These are phyloP conservation scores for Tuber magnatum DNA, from an alignment of 495 filamentous ascomycete species.

Conservation along the genomic window DNA sequence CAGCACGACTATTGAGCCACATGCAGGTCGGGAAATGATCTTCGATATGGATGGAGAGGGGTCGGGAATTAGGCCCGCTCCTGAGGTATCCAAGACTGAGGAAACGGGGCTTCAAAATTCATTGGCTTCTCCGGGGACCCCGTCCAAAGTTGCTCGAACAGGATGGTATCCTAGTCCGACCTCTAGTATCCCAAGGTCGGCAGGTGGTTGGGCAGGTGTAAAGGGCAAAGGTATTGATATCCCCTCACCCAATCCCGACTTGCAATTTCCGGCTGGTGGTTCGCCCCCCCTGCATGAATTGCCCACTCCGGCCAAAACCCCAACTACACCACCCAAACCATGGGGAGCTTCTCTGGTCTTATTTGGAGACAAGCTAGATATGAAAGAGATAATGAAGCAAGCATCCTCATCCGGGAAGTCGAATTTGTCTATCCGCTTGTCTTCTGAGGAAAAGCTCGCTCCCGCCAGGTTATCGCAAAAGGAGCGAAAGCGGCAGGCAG, in stretches of 20 bases:
- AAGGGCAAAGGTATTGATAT: constrained; percentile 42
- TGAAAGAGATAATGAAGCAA: constrained; percentile 80
- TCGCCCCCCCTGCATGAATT: neutral
- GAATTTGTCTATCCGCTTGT: constrained; percentile 64
- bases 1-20: constrained; percentile 58
- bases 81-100: neutral
- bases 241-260: constrained; percentile 5
- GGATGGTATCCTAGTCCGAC: constrained; percentile 6
- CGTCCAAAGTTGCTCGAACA: constrained; percentile 36
- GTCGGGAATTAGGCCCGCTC: neutral
- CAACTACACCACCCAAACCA: constrained; percentile 18
- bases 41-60: constrained; percentile 90
- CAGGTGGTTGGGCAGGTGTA: constrained; percentile 39
- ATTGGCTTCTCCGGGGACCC: constrained; percentile 12
- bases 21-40: constrained; percentile 69
- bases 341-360: constrained; percentile 16
- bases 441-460: constrained; percentile 39
- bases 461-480: constrained; percentile 69
- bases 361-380: constrained; percentile 55
- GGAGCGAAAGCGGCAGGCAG: constrained; percentile 69
- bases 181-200: constrained; percentile 13
- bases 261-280: neutral
- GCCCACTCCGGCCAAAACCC: neutral
- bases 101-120: neutral
- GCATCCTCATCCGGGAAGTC: constrained; percentile 57